Evolutionary conservation across 1,284 basidiomycete genomes (phyloP).

Genomic region (Marasmius oreades): DNA sequence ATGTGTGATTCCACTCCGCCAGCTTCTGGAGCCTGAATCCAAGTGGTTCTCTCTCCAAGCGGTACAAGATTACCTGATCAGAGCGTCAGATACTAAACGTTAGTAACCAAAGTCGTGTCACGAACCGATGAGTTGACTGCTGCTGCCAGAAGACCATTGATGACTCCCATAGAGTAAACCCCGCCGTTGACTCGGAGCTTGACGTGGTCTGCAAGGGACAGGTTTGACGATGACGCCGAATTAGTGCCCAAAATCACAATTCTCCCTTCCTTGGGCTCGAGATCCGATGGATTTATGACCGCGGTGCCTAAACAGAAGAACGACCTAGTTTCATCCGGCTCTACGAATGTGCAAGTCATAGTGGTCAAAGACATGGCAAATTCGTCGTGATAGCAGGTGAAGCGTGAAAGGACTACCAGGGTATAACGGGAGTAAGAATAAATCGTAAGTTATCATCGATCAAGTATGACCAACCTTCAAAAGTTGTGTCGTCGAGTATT

Average conservation of each 20-base stretch:
- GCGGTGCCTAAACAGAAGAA: constrained; percentile 64
- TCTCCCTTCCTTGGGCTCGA: constrained; percentile 57
- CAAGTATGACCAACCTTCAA: constrained; percentile 50
- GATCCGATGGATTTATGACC: constrained; percentile 43
- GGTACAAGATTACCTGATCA: constrained; percentile 43
- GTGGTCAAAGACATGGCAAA: constrained; percentile 55
- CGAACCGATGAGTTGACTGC: constrained; percentile 75
- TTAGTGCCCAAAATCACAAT: constrained; percentile 47
- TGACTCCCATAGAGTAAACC: constrained; percentile 52
- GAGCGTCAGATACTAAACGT: neutral
- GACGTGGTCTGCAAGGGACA: constrained; percentile 37
- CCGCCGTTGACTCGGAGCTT: constrained; percentile 49
- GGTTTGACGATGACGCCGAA: constrained; percentile 21
- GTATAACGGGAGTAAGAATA: neutral
- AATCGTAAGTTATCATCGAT: neutral
- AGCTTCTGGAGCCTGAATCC: constrained; percentile 38
- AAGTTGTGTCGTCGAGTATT: constrained; percentile 62
- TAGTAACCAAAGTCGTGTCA: constrained; percentile 12
- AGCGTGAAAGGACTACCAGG: constrained; percentile 31
- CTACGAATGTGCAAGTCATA: constrained; percentile 26
- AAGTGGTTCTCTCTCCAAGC: constrained; percentile 28
- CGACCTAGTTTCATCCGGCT: constrained; percentile 30
- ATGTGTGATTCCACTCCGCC: constrained; percentile 75
- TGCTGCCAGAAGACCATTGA: constrained; percentile 54
- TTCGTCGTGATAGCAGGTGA: constrained; percentile 51